Evolutionary conservation across 1,284 basidiomycete species (phyloP).

Genomic region (Coniferiporia sulphurascens): DNA sequence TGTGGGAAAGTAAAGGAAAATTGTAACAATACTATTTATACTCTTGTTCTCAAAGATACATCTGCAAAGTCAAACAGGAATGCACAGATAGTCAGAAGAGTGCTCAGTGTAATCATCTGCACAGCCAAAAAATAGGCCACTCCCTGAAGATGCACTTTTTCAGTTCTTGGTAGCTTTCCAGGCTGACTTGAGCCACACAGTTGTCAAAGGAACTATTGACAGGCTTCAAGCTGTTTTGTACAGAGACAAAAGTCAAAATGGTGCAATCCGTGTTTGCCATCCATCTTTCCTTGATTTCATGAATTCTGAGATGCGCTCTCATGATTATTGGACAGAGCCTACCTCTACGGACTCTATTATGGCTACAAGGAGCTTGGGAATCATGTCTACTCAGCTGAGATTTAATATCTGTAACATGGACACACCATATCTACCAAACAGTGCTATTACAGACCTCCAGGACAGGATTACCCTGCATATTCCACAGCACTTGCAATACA

Average conservation of each 20-base stretch:
- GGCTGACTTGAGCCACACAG: neutral
- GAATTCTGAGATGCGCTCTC: neutral
- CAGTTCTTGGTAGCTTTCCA: neutral
- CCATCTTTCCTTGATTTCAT: slow-evolving; percentile 7
- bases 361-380: slow-evolving; percentile 1
- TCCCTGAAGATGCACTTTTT: neutral
- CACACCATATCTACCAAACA: slow-evolving; percentile 26
- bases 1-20: too few relatives aligned
- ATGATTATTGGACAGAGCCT: neutral
- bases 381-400: slow-evolving; percentile 22
- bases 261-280: slow-evolving; percentile 3
- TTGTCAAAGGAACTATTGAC: neutral
- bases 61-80: neutral
- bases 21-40: too few relatives aligned
- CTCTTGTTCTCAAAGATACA: neutral
- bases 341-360: neutral
- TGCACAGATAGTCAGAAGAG: neutral
- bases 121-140: neutral
- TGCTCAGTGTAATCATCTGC: neutral
- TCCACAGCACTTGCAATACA: too few relatives aligned
- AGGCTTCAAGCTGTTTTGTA: slow-evolving; percentile 1
- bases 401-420: slow-evolving; percentile 31
- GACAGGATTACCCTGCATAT: too few relatives aligned
- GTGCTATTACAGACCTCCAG: too few relatives aligned
- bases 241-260: neutral